Evolutionary conservation across 306 rosid species (phyloP), one percentile per base, ranked within the genome.

Genomic region (Fragaria ananassa): DNA sequence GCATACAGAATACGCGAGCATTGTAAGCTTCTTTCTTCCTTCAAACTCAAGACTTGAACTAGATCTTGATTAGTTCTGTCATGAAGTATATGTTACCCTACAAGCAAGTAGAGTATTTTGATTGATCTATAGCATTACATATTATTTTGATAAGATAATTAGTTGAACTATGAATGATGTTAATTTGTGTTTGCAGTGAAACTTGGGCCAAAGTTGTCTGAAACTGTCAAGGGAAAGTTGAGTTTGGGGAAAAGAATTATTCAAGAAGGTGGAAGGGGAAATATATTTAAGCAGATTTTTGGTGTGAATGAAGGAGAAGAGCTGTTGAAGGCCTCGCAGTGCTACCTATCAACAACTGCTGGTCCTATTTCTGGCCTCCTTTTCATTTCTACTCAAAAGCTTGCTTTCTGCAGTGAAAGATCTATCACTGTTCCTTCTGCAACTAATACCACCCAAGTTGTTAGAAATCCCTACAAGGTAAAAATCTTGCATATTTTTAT

Each of bases 281-380:
- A 91, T 54, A 83, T 93, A 34, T 91, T 91, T 76, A 93, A 87
- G 81, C 87, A 83, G 27, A 56, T 79, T 50, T 93, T 93, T 78
- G 91, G 91, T 44, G 79, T 84, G 72, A 77, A 79, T 17, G 89
- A 85, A 81, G 93, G 87, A n/a, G 97, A 93, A 78, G 35, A 86
- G 84, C 83, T 93, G 15, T 80, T 93, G 79, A 93, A 93, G 72
- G 98, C 98, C 21, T 93, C 95, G 8, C 98, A 89, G 21, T 93
- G 98, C 66, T 93, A 93, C 76, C 71, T 93, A 37, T 89, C 88
- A 6, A 91, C 98, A 14, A 88, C 90, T 35, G 85, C 79, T 58
- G 97, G 98, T 71, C 97, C 98, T 62, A 88, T 93, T 83, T 89
- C 98, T 45, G 98, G 98, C 46, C 83, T 85, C 68, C 93, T 89